phyloP scores from a whole-genome alignment of 129 eudicot genomes.

The Solidago caesia region DNA sequence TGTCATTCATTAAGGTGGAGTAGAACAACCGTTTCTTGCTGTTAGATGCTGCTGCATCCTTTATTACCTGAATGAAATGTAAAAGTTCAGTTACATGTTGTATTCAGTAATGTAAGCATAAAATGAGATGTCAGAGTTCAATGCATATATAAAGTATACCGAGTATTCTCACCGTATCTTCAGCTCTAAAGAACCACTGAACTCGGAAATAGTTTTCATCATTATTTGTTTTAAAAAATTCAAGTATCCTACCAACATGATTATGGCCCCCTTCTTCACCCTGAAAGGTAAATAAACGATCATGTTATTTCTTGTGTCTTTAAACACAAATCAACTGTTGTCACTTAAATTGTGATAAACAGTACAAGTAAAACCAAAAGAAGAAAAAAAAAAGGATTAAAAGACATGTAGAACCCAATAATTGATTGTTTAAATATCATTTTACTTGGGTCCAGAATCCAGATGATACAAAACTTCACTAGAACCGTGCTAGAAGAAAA shows the following conservation, averaged over 20 bases:
- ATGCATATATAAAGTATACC: slow-evolving; percentile 23
- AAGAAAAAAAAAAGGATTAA: background rate
- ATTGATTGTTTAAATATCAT: background rate
- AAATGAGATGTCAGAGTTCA: slow-evolving; percentile 7
- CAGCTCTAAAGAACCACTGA: slow-evolving; percentile 69
- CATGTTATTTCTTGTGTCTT: background rate
- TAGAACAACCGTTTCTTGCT: slow-evolving; percentile 51
- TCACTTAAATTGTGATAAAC: background rate
- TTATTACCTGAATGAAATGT: slow-evolving; percentile 44
- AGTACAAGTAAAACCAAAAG: background rate
- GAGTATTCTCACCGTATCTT: slow-evolving; percentile 49
- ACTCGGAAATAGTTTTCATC: slow-evolving; percentile 38
- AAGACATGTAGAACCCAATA: background rate
- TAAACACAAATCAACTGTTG: slow-evolving; percentile 12
- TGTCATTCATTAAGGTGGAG: slow-evolving; percentile 55
- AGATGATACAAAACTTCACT: background rate
- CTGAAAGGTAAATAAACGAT: slow-evolving; percentile 27
- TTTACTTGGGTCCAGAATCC: background rate
- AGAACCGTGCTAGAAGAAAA: slow-evolving; percentile 18
- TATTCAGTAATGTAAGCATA: slow-evolving; percentile 9
- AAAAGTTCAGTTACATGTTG: slow-evolving; percentile 1
- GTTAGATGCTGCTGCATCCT: slow-evolving; percentile 42
- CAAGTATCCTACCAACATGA: slow-evolving; percentile 56
- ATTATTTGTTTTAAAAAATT: slow-evolving; percentile 47
- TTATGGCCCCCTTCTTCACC: slow-evolving; percentile 53